Evolutionary conservation across 2,329 filamentous ascomycete genomes (phyloP).

Genomic region (Pestalotiopsis sp.): DNA sequence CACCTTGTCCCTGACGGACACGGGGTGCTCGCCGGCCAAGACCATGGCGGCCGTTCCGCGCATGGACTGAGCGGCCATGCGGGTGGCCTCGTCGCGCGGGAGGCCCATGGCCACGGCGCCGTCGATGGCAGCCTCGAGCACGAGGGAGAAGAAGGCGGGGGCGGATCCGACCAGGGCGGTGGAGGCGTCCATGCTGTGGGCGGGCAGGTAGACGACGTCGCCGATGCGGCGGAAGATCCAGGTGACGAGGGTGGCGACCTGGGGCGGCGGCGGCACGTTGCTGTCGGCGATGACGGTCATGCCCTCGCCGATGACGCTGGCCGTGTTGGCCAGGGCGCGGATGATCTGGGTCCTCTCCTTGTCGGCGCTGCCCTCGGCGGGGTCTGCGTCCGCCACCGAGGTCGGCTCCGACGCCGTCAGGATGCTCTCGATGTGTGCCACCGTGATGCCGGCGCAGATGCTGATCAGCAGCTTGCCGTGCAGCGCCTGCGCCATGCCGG

Average conservation of each 20-base stretch:
- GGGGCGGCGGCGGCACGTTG: constrained; percentile 57
- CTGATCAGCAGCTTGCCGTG: constrained; percentile 80
- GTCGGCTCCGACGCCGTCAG: constrained; percentile 59
- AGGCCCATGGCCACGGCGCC: constrained; percentile 80
- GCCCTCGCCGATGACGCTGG: constrained; percentile 74
- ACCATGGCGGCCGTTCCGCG: constrained; percentile 72
- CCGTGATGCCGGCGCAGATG: constrained; percentile 78
- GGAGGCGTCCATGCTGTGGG: constrained; percentile 69
- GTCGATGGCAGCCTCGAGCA: constrained; percentile 76
- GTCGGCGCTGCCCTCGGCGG: neutral
- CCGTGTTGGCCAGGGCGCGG: constrained; percentile 84
- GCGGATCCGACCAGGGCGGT: constrained; percentile 77
- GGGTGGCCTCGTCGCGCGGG: constrained; percentile 70
- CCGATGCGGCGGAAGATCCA: constrained; percentile 81
- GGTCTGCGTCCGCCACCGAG: constrained; percentile 45
- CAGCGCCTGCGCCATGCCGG: constrained; percentile 73
- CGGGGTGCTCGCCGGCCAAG: constrained; percentile 73
- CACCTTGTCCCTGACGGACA: constrained; percentile 75
- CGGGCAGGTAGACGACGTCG: constrained; percentile 68
- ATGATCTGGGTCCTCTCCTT: constrained; percentile 64
- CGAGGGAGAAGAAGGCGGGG: constrained; percentile 75
- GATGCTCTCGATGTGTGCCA: constrained; percentile 66
- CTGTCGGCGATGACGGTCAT: constrained; percentile 79
- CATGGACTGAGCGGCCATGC: constrained; percentile 82
- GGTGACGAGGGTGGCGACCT: constrained; percentile 60